Base-by-base conservation (phyloP, 805 yeast genomes). In the Kregervanrija pseudodelftensis region DNA sequence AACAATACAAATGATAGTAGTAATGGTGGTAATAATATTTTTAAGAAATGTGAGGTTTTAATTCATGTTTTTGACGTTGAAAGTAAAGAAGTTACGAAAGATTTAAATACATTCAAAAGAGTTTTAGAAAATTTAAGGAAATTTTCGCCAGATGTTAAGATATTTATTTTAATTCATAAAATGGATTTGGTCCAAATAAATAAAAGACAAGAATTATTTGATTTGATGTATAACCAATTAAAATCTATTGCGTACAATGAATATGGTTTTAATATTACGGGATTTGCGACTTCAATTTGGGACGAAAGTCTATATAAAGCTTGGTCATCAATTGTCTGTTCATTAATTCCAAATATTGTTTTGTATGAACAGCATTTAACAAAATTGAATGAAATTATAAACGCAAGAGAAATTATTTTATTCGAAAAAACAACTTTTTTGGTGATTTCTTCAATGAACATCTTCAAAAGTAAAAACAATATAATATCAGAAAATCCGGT, bases 11-110 rank as follows among this genome's bases (percentile, higher is more conserved):
- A 47, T n/a, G 43, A 31, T n/a, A 31, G 37, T 11, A 39, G 37
- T 9, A 22, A 34, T 33, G 78, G 90, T 4, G 82, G 86, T 44
- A 96, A 85, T 60, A 96, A 90, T 58, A 89, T 91, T 38, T 91
- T 91, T 69, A 85, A 88, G 57, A 87, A 88, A 84, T 96, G 90
- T 16, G 97, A 93, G 59, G 97, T 95, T 11, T 72, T 93, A 33
- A 91, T 93, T 48, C 95, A 90, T 64, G 98, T 93, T 12, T 93
- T 93, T 63, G 99, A 93, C 54, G 97, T 93, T 33, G 97, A 90
- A 60, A 80, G 90, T 42, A 88, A 87, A 58, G 91, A 88, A 56
- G 89, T 90, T 28, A 81, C 84, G 41, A 91, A 90, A 63, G 99
- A 93, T 63, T 87, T 90, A 52, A 96, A 89, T 53, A 89, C 91